Evolutionary conservation across 78 protist genomes (phyloP).

Genomic region (Monosiga brevicollis): DNA sequence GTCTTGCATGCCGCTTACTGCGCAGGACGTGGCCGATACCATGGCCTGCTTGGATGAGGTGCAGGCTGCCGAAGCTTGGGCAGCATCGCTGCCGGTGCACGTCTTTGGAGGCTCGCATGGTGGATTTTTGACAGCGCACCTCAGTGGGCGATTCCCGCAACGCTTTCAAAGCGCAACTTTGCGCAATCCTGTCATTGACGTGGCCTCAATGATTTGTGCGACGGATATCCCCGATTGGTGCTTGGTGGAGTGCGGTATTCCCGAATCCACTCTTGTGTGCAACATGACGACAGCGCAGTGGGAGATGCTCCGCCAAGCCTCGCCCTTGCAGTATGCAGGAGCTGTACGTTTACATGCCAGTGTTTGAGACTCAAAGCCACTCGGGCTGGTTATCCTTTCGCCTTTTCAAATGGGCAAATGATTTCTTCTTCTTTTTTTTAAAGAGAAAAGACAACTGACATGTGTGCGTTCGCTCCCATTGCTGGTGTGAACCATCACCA

Average conservation of each 20-base stretch:
- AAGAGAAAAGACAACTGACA: too few relatives aligned
- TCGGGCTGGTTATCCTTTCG: background rate
- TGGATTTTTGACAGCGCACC: conserved; percentile 35
- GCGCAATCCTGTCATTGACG: conserved; percentile 41
- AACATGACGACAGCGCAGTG: background rate
- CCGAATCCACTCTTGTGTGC: background rate
- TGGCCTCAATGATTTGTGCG: conserved; percentile 12
- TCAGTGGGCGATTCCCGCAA: conserved; percentile 13
- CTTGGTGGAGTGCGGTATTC: background rate
- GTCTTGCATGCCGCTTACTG: background rate
- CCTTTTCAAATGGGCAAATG: too few relatives aligned
- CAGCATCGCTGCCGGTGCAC: background rate
- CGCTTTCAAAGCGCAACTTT: conserved; percentile 1
- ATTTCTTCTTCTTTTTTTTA: too few relatives aligned
- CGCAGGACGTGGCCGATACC: background rate
- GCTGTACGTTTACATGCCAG: too few relatives aligned
- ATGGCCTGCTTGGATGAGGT: background rate
- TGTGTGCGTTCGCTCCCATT: too few relatives aligned
- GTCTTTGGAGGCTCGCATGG: conserved; percentile 40
- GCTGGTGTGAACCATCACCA: too few relatives aligned
- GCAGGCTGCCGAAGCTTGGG: background rate
- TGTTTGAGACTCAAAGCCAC: background rate
- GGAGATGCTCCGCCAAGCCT: background rate
- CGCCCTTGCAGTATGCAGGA: background rate
- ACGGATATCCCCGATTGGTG: conserved; percentile 52